Evolutionary conservation across 2,329 filamentous ascomycete species (phyloP), one percentile per base, ranked within the genome.

Genomic region (Phialophora chinensis): DNA sequence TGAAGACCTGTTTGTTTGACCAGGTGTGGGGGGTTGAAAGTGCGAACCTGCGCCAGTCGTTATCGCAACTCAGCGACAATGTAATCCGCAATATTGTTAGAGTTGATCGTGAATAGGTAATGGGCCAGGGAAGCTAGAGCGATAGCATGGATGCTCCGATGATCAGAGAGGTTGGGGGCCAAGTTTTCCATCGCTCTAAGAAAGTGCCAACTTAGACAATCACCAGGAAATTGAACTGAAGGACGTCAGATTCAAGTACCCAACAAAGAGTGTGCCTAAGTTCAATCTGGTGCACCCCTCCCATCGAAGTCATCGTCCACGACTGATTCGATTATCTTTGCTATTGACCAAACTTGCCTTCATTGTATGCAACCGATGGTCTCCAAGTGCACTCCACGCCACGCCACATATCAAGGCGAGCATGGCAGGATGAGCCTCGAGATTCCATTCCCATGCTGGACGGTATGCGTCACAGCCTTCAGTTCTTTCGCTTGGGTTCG

Each of bases 361-460:
- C 44, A 49, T 49, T 5, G 20, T 20, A 11, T 49, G 44, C 44
- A 20, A 4, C 44, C 20, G 44, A 8, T 49, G 10, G 47, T 8
- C 4, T 20, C 47, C 7, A 50, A 50, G 47, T 11, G 23, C 47
- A 50, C 35, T 1, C 14, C 33, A 12, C 10, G 33, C 31, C 31
- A 31, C 7, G 4, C 29, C 35, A 17, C 20, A 50, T 31, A 54
- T 54, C 25, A 29, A 27, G 23, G 11, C 52, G 52, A 14, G 29
- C 52, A 54, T 29, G 52, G 52, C 29, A 54, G 52, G 11, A 33
- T 31, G 12, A 54, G 23, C 52, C 11, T 54, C 27, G 52, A 54
- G 2, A 54, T 3, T 6, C 25, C 52, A 54, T n/a, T 33, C 25
- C 4, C 25, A 33, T 54, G 52, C 27, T 54, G 52, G 11, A 54